Evolutionary conservation across 23 red algal species (phyloP), one percentile per base, ranked within the genome.

Genomic region (Gracilaria gracilis): DNA sequence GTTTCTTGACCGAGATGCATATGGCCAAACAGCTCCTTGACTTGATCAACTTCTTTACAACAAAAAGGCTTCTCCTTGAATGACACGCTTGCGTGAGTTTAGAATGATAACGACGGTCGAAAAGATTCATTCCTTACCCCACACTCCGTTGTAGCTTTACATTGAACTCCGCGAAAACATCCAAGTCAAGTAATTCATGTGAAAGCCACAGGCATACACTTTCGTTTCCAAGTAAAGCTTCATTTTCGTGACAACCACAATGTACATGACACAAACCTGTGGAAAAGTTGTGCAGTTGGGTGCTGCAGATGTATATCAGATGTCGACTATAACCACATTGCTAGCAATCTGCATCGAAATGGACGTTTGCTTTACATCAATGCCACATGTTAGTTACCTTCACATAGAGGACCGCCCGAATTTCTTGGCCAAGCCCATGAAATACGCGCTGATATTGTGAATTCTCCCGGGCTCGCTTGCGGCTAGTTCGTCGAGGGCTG

Each of bases 391-490:
- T 75, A 75, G 69, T 75, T 46, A 75, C 69, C 83, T 47, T 92
- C 55, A 92, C 88, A 92, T 82, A n/a, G 88, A 46, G 23, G 76
- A 51, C 65, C 77, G 57, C 27, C 88, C 73, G 34, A 95, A 95
- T 76, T 95, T 95, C 33, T 88, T 87, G 27, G 84, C 84, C 73
- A 95, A 73, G 29, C 93, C 85, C 93, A 95, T 95, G 72, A 80
- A 95, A 75, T 95, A 95, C 24, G 93, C 93, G 59, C 84, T 89
- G 50, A 95, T 83, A 57, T 95, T 95, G 40, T 88, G 93, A 54
- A 95, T 88, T 61, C 93, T 74, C 23, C 83, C 79, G 8, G 93
- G 93, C 49, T 95, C 93, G 61, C 84, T 89, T 73, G 73, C 79
- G 17, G 76, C 93, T 16, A 95, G 75, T 88, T 95, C 93, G 61